These are phyloP conservation scores for Malus hybrid DNA, from an alignment of 331 rosid genomes.

Conservation along the genomic window DNA sequence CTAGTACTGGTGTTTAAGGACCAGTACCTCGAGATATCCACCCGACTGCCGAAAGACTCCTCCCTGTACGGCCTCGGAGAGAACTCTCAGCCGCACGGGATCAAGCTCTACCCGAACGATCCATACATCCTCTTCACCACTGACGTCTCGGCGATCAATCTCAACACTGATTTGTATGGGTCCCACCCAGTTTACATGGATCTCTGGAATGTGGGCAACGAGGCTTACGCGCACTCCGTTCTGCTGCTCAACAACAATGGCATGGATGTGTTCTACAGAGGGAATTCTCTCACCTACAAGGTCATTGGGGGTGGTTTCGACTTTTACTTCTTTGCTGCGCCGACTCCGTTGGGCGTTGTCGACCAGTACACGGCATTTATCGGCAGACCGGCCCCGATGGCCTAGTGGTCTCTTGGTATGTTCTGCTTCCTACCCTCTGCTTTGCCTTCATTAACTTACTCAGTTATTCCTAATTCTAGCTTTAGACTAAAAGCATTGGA, in stretches of 20 bases:
- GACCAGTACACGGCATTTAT: conserved; percentile 80
- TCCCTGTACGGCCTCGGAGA: too few species aligned
- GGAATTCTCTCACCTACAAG: conserved; percentile 69
- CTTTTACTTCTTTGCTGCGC: conserved; percentile 86
- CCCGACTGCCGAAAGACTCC: too few species aligned
- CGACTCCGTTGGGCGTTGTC: conserved; percentile 68
- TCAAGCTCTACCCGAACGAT: too few species aligned
- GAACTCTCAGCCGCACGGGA: too few species aligned
- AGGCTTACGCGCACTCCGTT: conserved; percentile 66
- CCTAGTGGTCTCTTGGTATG: conserved; percentile 92
- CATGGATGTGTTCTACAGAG: conserved; percentile 83
- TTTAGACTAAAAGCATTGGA: neutral
- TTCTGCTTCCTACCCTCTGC: neutral
- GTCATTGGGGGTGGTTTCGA: conserved; percentile 79
- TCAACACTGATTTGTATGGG: conserved; percentile 76
- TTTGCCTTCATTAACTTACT: too few species aligned
- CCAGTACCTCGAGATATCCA: too few species aligned
- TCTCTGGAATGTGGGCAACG: conserved; percentile 56
- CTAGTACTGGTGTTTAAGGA: too few species aligned
- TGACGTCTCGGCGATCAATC: too few species aligned
- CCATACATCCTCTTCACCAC: too few species aligned
- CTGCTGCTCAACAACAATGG: conserved; percentile 85
- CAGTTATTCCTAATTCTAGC: neutral
- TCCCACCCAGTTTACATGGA: conserved; percentile 89
- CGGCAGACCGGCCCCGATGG: conserved; percentile 96